Evolutionary conservation across 179 eudicot species (phyloP).

Genomic region (Silene coronaria): DNA sequence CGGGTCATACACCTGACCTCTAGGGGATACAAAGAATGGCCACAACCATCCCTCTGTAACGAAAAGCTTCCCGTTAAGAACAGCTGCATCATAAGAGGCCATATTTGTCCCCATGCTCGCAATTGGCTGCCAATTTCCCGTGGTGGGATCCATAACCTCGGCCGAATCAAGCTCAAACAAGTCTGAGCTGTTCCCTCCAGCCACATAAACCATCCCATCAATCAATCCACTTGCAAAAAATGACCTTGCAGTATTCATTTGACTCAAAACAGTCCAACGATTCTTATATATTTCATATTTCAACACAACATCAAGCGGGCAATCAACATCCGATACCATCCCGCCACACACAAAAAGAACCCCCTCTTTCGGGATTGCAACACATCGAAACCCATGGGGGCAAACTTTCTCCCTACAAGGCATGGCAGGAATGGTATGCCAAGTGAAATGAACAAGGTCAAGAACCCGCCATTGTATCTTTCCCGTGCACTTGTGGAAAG

Average conservation of each 20-base stretch:
- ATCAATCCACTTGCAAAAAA: conserved; percentile 81
- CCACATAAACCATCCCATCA: conserved; percentile 77
- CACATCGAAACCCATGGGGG: conserved; percentile 74
- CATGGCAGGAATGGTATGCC: conserved; percentile 89
- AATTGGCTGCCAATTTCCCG: conserved; percentile 56
- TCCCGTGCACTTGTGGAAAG: conserved; percentile 68
- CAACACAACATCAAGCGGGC: conserved; percentile 75
- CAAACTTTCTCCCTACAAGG: conserved; percentile 74
- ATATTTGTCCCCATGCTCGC: conserved; percentile 67
- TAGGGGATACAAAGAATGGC: conserved; percentile 83
- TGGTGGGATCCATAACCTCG: conserved; percentile 60
- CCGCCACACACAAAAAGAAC: conserved; percentile 78
- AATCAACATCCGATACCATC: conserved; percentile 62
- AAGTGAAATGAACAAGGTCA: conserved; percentile 52
- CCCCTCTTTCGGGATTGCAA: conserved; percentile 58
- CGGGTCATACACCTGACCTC: conserved; percentile 89
- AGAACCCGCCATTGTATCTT: conserved; percentile 76
- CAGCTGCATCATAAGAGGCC: conserved; percentile 86
- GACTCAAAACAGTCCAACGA: conserved; percentile 80
- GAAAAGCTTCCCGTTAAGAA: conserved; percentile 73
- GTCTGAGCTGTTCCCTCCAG: conserved; percentile 76
- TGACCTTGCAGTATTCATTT: conserved; percentile 72
- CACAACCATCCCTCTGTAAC: conserved; percentile 97
- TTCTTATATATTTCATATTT: conserved; percentile 66
- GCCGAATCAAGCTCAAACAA: conserved; percentile 75